Evolutionary conservation across 345 rosid genomes (phyloP), one percentile per base, ranked within the genome.

Genomic region (Excoecaria cochinchinensis): DNA sequence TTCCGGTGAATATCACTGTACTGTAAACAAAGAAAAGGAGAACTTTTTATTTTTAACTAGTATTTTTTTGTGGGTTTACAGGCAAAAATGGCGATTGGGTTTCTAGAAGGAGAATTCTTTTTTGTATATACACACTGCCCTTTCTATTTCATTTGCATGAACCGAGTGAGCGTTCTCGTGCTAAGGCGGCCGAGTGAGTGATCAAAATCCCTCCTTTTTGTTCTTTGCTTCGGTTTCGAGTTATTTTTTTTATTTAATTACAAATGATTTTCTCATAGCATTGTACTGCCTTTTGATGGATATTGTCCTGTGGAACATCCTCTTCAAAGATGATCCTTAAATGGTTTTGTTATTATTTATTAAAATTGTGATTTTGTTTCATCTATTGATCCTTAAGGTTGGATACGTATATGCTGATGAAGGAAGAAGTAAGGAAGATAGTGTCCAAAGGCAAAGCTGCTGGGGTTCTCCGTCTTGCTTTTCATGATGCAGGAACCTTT

Each of bases 401-500:
- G 57, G 82, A 61, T 70, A 19, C 59, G 64, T 79, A 24, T 82
- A 81, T 77, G 3, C 67, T 81, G 67, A 80, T 92, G 63, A 85
- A 74, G 86, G 88, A 79, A 64, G 92, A 87, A 79, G 81, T 87
- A 63, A 87, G 88, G 76, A 95, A 87, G 84, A 90, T 88, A 8
- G 82, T 95, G 67, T 79, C 97, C 51, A 95, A 91, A 77, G 92
- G 87, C n/a, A 95, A 91, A 80, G 97, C 99, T 73, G 92, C 97
- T 39, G 97, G 97, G 60, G 90, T 95, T 72, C 99, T 95, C 84
- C 97, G 99, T 76, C 88, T 92, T 71, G 97, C 87, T 65, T 95
- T 95, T 84, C 99, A 92, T 85, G 99, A 95, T 78, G 99, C 95
- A n/a, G 99, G 97, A 79, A 92, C 99, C 64, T 95, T 86, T 78